Conservation (phyloP, 306 rosid species). For the Oxytropis ochrocephala region DNA sequence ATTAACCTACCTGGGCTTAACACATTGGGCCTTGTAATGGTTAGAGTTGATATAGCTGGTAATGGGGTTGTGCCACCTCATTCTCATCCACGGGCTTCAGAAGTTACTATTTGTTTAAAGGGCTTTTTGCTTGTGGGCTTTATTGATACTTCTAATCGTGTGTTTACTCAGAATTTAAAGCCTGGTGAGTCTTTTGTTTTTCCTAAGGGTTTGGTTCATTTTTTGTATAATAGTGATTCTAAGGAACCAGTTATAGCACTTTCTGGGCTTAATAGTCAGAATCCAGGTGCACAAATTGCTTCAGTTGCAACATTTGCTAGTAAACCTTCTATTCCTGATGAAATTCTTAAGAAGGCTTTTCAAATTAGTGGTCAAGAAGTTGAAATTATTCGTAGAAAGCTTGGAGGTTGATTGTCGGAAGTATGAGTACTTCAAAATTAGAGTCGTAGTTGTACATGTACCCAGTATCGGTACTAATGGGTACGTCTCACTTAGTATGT, state of each 20-base stretch:
- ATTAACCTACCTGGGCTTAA: slow-evolving; percentile 64
- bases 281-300: slow-evolving; percentile 46
- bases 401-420: slow-evolving; percentile 25
- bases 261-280: slow-evolving; percentile 68
- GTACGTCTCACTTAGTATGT: too few relatives aligned
- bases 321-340: slow-evolving; percentile 28
- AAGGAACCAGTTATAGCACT: slow-evolving; percentile 28
- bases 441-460: too few relatives aligned
- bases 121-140: slow-evolving; percentile 57
- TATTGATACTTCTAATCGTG: slow-evolving; percentile 30
- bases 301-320: slow-evolving; percentile 46
- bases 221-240: slow-evolving; percentile 36
- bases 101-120: slow-evolving; percentile 45
- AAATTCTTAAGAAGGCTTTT: slow-evolving; percentile 34
- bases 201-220: slow-evolving; percentile 59
- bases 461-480: too few relatives aligned
- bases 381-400: slow-evolving; percentile 32
- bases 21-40: slow-evolving; percentile 61
- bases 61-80: slow-evolving; percentile 48
- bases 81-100: slow-evolving; percentile 65
- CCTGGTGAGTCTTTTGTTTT: slow-evolving; percentile 68
- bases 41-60: slow-evolving; percentile 33
- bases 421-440: too few relatives aligned
- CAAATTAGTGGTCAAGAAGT: slow-evolving; percentile 36
- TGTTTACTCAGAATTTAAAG: slow-evolving; percentile 23